phyloP scores from a whole-genome alignment of 805 yeast genomes.

The Isabelozyma pseudorhagii region DNA sequence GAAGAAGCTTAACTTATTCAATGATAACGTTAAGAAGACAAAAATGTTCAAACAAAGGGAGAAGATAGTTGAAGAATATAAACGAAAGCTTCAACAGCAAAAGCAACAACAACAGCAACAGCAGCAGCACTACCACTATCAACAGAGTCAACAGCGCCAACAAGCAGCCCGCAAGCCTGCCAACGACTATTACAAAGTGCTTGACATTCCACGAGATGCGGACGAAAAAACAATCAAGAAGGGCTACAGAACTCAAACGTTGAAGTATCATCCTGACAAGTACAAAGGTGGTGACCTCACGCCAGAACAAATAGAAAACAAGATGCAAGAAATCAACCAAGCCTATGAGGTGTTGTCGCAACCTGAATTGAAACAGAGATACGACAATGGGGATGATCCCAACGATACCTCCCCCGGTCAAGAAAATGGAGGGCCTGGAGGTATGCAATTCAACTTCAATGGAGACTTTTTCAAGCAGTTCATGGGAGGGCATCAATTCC shows the following conservation, averaged over 20 bases:
- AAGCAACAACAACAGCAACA: constrained; percentile 39
- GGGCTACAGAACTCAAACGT: constrained; percentile 76
- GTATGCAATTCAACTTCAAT: constrained; percentile 9
- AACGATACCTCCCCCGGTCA: constrained; percentile 25
- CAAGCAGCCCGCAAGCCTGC: constrained; percentile 35
- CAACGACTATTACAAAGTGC: constrained; percentile 76
- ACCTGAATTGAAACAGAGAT: constrained; percentile 58
- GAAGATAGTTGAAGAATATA: constrained; percentile 24
- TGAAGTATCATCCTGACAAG: constrained; percentile 90
- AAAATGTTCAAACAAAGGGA: constrained; percentile 31
- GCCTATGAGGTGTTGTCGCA: constrained; percentile 86
- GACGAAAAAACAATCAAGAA: constrained; percentile 69
- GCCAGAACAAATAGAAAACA: constrained; percentile 67
- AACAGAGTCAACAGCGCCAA: constrained; percentile 41
- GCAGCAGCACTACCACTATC: constrained; percentile 46
- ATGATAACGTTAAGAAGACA: constrained; percentile 36
- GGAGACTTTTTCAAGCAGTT: constrained; percentile 14
- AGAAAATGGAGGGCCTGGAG: constrained; percentile 9
- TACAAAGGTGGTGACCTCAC: constrained; percentile 63
- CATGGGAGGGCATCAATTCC: constrained; percentile 12
- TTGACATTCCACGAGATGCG: constrained; percentile 68
- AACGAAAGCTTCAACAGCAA: constrained; percentile 22
- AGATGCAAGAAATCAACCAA: constrained; percentile 89
- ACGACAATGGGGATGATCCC: constrained; percentile 63
- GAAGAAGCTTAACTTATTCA: constrained; percentile 29